phyloP scores from a whole-genome alignment of 495 filamentous ascomycete species.

The Penicillium cataractarum region DNA sequence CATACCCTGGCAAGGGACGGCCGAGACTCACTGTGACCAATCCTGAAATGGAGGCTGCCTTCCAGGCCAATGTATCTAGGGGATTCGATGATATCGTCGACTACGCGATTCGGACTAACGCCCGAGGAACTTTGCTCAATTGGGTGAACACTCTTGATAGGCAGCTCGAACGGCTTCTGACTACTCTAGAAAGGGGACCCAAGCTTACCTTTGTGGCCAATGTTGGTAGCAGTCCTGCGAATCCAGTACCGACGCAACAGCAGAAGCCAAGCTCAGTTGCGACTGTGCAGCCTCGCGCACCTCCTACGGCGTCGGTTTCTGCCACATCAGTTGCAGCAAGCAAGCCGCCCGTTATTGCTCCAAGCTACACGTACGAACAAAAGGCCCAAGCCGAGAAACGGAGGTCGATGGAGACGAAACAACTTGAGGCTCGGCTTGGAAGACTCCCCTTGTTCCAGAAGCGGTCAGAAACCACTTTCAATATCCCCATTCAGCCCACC shows the following conservation, averaged over 20 bases:
- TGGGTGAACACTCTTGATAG: constrained; percentile 75
- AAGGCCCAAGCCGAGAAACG: constrained; percentile 63
- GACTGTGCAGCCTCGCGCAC: constrained; percentile 13
- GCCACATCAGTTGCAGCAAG: constrained; percentile 8
- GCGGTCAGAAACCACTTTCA: constrained; percentile 68
- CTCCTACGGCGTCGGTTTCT: neutral
- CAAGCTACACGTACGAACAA: constrained; percentile 57
- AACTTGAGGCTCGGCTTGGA: constrained; percentile 80
- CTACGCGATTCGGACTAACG: constrained; percentile 47
- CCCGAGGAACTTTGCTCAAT: constrained; percentile 63
- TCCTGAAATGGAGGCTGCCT: constrained; percentile 76
- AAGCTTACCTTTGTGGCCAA: constrained; percentile 80
- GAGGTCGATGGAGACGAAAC: constrained; percentile 66
- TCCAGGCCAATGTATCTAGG: constrained; percentile 76
- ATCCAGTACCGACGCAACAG: constrained; percentile 48
- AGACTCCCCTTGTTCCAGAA: constrained; percentile 69
- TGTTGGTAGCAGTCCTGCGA: constrained; percentile 19
- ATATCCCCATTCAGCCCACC: constrained; percentile 71
- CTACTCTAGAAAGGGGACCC: constrained; percentile 70
- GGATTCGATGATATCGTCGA: constrained; percentile 74
- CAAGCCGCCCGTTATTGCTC: constrained; percentile 36
- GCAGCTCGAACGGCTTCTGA: constrained; percentile 72
- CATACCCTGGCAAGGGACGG: constrained; percentile 57
- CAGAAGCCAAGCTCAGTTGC: constrained; percentile 48
- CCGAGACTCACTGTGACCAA: constrained; percentile 72